Evolutionary conservation across 1,139 yeast species (phyloP).

Genomic region (Tardiomyces blankii): DNA sequence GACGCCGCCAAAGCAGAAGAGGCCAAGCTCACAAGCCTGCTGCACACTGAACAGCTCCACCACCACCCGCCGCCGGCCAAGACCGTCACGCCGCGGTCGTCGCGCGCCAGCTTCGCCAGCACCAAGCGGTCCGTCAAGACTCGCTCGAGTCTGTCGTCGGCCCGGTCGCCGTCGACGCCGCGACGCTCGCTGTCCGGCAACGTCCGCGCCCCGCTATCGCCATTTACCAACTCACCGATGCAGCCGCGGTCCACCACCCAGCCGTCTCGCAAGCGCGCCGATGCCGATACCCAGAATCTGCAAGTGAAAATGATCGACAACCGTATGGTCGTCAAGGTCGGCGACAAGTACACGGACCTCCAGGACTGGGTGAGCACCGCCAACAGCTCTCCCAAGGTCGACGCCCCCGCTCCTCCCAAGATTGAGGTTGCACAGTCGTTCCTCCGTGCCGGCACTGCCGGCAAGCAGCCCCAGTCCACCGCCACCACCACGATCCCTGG

Average conservation of each 20-base stretch:
- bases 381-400: constrained; percentile 6
- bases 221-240: background rate
- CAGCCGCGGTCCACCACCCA: background rate
- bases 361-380: constrained; percentile 22
- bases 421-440: background rate
- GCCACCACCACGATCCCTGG: no score
- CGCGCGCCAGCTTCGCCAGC: background rate
- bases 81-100: background rate
- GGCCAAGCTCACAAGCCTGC: constrained; percentile 4
- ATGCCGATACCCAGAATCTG: constrained; percentile 4
- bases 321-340: constrained; percentile 21
- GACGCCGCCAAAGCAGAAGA: constrained; percentile 15
- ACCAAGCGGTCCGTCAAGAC: background rate
- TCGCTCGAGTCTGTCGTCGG: background rate
- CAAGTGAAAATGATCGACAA: constrained; percentile 20
- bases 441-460: background rate
- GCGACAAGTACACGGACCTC: constrained; percentile 20
- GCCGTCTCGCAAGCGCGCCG: background rate
- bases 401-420: background rate
- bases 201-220: background rate
- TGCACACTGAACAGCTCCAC: constrained; percentile 3
- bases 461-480: background rate
- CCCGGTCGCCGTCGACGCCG: background rate
- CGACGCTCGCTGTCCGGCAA: background rate
- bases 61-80: background rate